Evolutionary conservation across 2,329 filamentous ascomycete species (phyloP).

Genomic region (Aspergillus sp.): DNA sequence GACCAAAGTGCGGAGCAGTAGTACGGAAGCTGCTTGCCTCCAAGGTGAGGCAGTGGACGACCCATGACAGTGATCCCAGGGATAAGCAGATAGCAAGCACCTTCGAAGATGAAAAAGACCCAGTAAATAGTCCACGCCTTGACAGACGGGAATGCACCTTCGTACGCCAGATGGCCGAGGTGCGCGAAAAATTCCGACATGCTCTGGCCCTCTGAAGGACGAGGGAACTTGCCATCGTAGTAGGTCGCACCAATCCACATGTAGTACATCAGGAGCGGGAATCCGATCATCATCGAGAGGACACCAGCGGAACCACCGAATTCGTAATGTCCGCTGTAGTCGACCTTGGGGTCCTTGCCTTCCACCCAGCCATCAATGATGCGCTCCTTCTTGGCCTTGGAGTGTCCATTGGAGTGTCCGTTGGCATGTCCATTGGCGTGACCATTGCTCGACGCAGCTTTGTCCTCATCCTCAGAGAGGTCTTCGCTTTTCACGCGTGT

Average conservation of each 20-base stretch:
- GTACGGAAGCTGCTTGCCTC: conserved; percentile 84
- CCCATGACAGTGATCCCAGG: conserved; percentile 87
- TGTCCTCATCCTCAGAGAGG: conserved; percentile 21
- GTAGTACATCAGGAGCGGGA: conserved; percentile 96
- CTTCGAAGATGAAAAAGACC: conserved; percentile 85
- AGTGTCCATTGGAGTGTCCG: conserved; percentile 9
- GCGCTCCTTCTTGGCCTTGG: conserved; percentile 26
- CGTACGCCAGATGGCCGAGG: conserved; percentile 71
- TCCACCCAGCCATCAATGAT: conserved; percentile 43
- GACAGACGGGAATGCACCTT: conserved; percentile 76
- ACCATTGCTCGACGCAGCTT: conserved; percentile 20
- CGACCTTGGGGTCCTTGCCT: conserved; percentile 44
- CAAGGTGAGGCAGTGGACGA: conserved; percentile 79
- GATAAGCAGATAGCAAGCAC: conserved; percentile 75
- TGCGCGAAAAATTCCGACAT: conserved; percentile 70
- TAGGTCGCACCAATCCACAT: conserved; percentile 98
- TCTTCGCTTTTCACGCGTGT: conserved; percentile 30
- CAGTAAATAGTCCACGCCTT: conserved; percentile 94
- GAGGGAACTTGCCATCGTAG: conserved; percentile 81
- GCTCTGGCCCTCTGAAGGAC: conserved; percentile 64
- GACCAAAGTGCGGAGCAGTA: conserved; percentile 89
- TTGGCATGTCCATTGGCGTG: conserved; percentile 8
- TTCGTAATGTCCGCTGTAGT: conserved; percentile 62
- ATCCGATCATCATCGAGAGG: conserved; percentile 81
- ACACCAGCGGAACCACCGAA: conserved; percentile 88